These are phyloP conservation scores for Coemansia sp. DNA, from an alignment of 192 early-diverging fungal species.

Conservation along the genomic window DNA sequence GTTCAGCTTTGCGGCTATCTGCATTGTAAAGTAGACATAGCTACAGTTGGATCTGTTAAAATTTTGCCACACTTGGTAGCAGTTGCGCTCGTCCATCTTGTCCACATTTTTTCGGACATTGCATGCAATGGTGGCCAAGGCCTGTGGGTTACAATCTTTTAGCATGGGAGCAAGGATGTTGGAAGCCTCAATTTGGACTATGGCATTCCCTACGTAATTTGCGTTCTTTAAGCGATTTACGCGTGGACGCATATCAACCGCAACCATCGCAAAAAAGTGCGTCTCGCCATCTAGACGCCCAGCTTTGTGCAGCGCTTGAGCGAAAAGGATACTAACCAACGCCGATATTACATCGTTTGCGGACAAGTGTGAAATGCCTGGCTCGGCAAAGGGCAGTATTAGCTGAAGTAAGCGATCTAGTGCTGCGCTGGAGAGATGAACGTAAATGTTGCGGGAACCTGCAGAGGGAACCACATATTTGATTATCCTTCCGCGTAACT, in stretches of 20 bases:
- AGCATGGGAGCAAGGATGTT: too few species aligned
- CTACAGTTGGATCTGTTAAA: not conserved
- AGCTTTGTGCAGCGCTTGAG: too few species aligned
- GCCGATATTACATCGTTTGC: slow-evolving; percentile 26
- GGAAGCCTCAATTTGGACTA: too few species aligned
- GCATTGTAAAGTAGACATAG: not conserved
- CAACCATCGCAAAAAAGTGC: too few species aligned
- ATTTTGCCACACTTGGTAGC: not conserved
- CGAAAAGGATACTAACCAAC: too few species aligned
- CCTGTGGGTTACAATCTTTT: not conserved
- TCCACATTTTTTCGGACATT: not conserved
- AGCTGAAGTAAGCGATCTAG: not conserved
- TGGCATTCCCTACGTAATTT: too few species aligned
- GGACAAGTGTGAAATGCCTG: not conserved
- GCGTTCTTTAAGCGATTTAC: too few species aligned
- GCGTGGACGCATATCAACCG: too few species aligned
- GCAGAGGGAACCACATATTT: not conserved
- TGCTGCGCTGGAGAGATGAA: not conserved
- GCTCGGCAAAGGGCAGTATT: not conserved
- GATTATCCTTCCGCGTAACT: not conserved
- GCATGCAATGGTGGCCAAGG: not conserved
- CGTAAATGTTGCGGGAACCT: not conserved
- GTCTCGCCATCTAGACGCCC: too few species aligned
- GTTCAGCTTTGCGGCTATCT: not conserved
- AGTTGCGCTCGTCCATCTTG: not conserved